Percentiles rank a stretch among this genome's conserved stretches.
Evolutionary conservation across 768 basidiomycete species (phyloP).

Genomic region (Crepidotus variabilis): DNA sequence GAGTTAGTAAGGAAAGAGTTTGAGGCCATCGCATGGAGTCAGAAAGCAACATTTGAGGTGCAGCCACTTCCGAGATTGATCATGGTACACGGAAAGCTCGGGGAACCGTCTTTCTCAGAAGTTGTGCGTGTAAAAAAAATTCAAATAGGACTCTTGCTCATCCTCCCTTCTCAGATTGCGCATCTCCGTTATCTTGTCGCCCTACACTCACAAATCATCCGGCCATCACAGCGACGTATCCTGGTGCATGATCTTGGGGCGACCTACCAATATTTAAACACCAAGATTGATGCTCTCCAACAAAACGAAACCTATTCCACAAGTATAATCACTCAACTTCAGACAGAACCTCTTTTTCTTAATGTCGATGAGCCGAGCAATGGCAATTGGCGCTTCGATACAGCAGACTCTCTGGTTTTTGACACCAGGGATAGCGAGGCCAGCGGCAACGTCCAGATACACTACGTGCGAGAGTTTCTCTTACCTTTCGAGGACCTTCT

Average conservation of each 20-base stretch:
- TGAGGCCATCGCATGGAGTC: constrained; percentile 46
- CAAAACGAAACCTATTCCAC: constrained; percentile 9
- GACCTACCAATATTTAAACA: constrained; percentile 42
- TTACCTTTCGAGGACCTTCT: constrained; percentile 28
- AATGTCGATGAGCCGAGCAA: constrained; percentile 38
- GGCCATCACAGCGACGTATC: constrained; percentile 16
- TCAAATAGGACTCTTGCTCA: not conserved
- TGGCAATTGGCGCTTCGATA: constrained; percentile 36
- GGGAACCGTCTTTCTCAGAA: constrained; percentile 34
- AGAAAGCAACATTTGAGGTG: constrained; percentile 31
- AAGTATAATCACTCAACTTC: constrained; percentile 14
- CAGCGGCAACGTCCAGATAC: constrained; percentile 5
- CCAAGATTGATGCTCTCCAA: constrained; percentile 6
- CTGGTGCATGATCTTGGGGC: constrained; percentile 34
- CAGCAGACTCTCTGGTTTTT: constrained; percentile 35
- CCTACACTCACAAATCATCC: constrained; percentile 22
- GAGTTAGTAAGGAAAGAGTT: constrained; percentile 33
- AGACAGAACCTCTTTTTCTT: constrained; percentile 33
- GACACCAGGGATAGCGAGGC: constrained; percentile 25
- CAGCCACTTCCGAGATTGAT: constrained; percentile 28
- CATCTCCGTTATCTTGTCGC: constrained; percentile 34
- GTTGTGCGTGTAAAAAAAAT: constrained; percentile 31
- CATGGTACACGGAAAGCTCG: constrained; percentile 32
- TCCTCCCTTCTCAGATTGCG: constrained; percentile 27
- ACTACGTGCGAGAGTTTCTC: constrained; percentile 31